These are phyloP conservation scores for Elsinoe arachidis DNA, from an alignment of 2,329 filamentous ascomycete species.

Conservation along the genomic window DNA sequence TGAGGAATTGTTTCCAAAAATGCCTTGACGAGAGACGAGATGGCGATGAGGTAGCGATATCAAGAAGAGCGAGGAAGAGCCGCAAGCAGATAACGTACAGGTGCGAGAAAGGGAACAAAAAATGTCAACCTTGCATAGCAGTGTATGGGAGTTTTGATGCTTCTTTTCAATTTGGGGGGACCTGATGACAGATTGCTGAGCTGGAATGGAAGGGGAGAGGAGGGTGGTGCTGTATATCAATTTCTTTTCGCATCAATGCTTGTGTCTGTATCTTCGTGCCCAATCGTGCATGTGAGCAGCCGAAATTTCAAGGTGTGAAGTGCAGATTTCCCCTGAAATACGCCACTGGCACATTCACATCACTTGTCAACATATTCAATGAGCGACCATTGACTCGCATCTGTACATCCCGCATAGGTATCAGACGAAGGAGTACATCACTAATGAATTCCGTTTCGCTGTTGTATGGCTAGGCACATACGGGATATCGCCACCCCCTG, in stretches of 20 bases:
- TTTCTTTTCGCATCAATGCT: not conserved
- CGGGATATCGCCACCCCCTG: no score
- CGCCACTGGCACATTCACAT: no score
- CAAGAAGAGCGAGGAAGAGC: not conserved
- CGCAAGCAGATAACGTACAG: not conserved
- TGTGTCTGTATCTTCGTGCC: not conserved
- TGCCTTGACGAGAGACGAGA: not conserved
- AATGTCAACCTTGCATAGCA: slow-evolving; percentile 12
- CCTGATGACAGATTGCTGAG: slow-evolving; percentile 6
- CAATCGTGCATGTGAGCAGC: no score
- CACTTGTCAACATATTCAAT: no score
- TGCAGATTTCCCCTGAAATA: no score
- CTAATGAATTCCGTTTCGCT: no score
- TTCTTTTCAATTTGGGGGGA: not conserved
- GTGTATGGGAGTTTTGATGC: not conserved
- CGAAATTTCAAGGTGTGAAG: no score
- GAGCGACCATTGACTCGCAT: no score
- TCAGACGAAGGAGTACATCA: no score
- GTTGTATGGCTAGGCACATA: no score
- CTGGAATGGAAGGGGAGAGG: not conserved
- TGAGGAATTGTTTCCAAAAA: not conserved
- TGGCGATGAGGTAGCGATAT: not conserved
- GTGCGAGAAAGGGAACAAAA: not conserved
- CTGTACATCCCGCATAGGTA: no score
- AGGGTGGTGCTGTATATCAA: not conserved